Conservation (phyloP, 73 alveolate species). For the Blepharisma japonicum region DNA sequence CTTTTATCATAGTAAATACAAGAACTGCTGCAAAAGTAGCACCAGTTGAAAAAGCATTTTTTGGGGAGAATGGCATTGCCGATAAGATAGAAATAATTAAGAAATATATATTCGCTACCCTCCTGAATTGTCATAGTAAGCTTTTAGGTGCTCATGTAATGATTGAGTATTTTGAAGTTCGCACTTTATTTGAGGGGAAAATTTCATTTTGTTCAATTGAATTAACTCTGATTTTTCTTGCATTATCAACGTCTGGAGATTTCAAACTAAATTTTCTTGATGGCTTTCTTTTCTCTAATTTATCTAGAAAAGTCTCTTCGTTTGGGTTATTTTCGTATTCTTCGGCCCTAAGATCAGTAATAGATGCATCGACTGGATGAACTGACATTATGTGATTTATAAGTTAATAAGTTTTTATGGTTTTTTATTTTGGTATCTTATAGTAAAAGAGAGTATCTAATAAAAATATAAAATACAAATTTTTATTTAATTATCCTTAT, state of each 20-base stretch:
- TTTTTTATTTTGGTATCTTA: too few species aligned
- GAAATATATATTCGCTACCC: conserved; percentile 66
- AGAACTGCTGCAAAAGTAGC: conserved; percentile 66
- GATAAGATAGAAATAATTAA: conserved; percentile 64
- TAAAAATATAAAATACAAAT: too few species aligned
- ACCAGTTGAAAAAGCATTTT: conserved; percentile 53
- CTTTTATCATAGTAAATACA: conserved; percentile 63
- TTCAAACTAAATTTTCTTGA: background rate
- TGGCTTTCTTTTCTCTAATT: too few species aligned
- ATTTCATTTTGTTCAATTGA: background rate
- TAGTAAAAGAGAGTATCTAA: too few species aligned
- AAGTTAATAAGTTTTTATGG: too few species aligned
- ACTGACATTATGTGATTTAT: too few species aligned
- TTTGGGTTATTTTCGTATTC: too few species aligned
- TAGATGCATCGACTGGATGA: too few species aligned
- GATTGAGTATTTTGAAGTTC: conserved; percentile 16
- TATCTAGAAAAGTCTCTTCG: too few species aligned
- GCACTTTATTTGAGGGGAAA: background rate
- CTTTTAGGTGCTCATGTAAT: conserved; percentile 58
- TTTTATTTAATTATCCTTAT: too few species aligned
- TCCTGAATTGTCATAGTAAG: conserved; percentile 58
- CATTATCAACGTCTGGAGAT: background rate
- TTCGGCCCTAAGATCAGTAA: too few species aligned
- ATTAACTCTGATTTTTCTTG: background rate
- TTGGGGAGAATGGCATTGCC: conserved; percentile 55